phyloP scores from a whole-genome alignment of 306 rosid species.

The Erythrophleum fordii region DNA sequence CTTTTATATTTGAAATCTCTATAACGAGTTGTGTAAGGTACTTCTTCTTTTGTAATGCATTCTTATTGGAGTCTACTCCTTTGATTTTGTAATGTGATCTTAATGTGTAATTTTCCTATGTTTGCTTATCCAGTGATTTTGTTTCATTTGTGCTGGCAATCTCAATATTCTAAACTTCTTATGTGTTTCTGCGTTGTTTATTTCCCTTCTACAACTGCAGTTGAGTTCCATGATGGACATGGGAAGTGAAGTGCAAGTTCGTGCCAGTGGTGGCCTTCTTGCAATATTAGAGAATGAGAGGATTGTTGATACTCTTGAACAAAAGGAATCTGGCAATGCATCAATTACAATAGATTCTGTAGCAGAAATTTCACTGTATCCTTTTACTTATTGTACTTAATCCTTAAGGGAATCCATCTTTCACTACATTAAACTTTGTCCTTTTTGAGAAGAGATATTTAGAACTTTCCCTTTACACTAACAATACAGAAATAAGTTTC shows the following conservation, averaged over 20 bases:
- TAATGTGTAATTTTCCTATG: not conserved
- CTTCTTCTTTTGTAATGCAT: not conserved
- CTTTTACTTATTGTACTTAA: slow-evolving; percentile 39
- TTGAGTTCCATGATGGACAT: slow-evolving; percentile 96
- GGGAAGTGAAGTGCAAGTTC: slow-evolving; percentile 95
- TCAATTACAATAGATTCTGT: slow-evolving; percentile 83
- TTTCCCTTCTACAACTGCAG: slow-evolving; percentile 50
- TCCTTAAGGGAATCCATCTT: slow-evolving; percentile 31
- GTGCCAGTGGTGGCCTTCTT: slow-evolving; percentile 97
- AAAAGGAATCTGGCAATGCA: slow-evolving; percentile 75
- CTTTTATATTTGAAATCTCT: not conserved
- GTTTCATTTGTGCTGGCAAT: not conserved
- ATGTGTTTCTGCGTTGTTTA: not conserved
- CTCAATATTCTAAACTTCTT: slow-evolving; percentile 19
- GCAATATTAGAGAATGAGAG: slow-evolving; percentile 94
- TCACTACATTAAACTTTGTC: slow-evolving; percentile 13
- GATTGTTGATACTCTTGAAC: slow-evolving; percentile 82
- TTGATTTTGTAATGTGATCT: not conserved
- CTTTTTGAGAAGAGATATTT: slow-evolving; percentile 31
- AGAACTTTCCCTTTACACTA: slow-evolving; percentile 47
- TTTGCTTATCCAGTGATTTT: not conserved
- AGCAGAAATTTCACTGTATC: slow-evolving; percentile 87
- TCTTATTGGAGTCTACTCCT: not conserved
- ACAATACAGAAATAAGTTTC: slow-evolving; percentile 77
- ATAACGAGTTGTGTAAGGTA: not conserved